Base-by-base conservation (phyloP, 352 stramenopile species). In the Phytophthora tubulina region DNA sequence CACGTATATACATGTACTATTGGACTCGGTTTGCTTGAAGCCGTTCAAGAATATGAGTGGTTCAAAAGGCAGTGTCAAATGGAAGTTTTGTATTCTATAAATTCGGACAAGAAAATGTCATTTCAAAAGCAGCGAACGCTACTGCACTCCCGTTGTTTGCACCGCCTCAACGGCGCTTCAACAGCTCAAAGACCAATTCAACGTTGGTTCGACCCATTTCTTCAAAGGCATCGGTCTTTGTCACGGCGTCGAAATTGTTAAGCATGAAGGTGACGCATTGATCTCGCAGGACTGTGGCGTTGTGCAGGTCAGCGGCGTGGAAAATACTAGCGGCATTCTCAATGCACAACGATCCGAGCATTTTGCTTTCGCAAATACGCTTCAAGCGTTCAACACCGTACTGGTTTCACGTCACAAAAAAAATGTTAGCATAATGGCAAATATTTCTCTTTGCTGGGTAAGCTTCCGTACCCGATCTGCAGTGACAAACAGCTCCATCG, bases 121-220 rank as follows among this genome's bases (percentile, higher is more conserved):
- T 32, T 50, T 50, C 44, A 53, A 53, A 33, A 33, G 46, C 46
- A 45, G 13, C 21, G n/a, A 45, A 39, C 35, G 11, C 35, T 39
- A 13, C 21, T 53, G 30, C 46, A 38, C 27, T 62, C 7, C 9
- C 39, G 14, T 38, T 49, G 35, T 39, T 15, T 67, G 14, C 30
- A 61, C 15, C 46, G 27, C 21, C 13, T 42, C 70, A 96, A 56
- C 88, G 88, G 33, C 86, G 88, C 75, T 96, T 96, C 52, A 99
- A 81, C 31, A 99, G 92, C 78, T 99, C 97, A 79, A 99, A 99
- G 15, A 99, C 96, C 30, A 99, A 85, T 56, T 99, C 97, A 62
- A 99, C 97, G 79, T 99, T 99, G 61, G 85, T 98, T 59, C 97
- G 81, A 21, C 97, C 97, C 97, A 99, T 99, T 73, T 99, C 96